phyloP scores from a whole-genome alignment of 1,284 basidiomycete genomes.

The Microbotryum silenes-acaulis region DNA sequence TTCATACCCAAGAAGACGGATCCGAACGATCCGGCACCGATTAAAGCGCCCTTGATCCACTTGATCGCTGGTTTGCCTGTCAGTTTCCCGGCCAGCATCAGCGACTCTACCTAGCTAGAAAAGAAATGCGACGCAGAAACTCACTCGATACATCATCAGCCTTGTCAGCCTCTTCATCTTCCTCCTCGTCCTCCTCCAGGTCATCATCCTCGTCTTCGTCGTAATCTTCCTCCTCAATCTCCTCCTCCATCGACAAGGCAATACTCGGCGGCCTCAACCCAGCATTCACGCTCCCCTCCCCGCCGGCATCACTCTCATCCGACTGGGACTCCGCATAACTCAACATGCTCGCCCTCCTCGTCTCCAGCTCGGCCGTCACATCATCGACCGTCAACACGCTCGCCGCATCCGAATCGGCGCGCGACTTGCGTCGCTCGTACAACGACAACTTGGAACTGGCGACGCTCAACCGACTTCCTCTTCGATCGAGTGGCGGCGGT shows the following conservation, averaged over 20 bases:
- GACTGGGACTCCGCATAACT: conserved; percentile 41
- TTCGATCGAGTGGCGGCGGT: too few species aligned
- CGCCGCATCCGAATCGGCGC: conserved; percentile 56
- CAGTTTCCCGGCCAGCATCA: neutral
- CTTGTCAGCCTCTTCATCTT: conserved; percentile 40
- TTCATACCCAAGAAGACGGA: conserved; percentile 96
- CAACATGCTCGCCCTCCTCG: conserved; percentile 52
- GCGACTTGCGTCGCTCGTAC: conserved; percentile 19
- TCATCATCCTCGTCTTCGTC: conserved; percentile 36
- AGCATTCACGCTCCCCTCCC: conserved; percentile 39
- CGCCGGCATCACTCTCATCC: conserved; percentile 45
- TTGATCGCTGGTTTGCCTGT: conserved; percentile 40
- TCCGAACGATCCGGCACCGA: conserved; percentile 93
- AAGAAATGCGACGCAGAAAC: neutral
- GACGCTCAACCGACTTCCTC: conserved; percentile 12
- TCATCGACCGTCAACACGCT: conserved; percentile 94
- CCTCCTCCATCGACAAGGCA: conserved; percentile 37
- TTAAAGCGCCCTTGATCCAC: conserved; percentile 98
- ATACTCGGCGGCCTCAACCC: conserved; percentile 34
- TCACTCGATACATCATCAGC: conserved; percentile 36
- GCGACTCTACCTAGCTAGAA: too few species aligned
- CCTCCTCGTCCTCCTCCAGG: conserved; percentile 31
- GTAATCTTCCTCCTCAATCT: conserved; percentile 33
- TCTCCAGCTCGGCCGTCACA: conserved; percentile 94
- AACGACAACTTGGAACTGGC: conserved; percentile 14